phyloP scores from a whole-genome alignment of 306 rosid genomes.

The Ceratonia siliqua region DNA sequence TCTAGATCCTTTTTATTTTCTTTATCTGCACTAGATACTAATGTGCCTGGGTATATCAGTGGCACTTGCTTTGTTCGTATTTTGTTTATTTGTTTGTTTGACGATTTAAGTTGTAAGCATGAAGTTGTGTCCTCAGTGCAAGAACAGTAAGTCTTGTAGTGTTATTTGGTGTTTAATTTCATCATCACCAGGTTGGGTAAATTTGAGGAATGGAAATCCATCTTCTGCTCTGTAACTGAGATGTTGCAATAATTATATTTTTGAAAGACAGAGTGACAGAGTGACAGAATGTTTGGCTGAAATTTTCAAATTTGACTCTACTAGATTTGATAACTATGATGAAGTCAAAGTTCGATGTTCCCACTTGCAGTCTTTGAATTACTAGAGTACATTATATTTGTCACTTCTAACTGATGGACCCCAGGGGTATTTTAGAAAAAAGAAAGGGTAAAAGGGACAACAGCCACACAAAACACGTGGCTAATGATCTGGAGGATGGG shows the following conservation, averaged over 20 bases:
- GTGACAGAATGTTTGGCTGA: neutral
- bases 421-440: too few relatives aligned
- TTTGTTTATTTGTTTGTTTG: neutral
- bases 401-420: neutral
- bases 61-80: neutral
- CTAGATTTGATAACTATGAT: neutral
- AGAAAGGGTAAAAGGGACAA: too few relatives aligned
- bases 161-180: neutral
- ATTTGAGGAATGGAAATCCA: constrained; percentile 1
- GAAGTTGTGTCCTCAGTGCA: neutral
- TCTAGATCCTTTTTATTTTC: neutral
- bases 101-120: neutral
- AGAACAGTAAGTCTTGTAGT: neutral
- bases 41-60: neutral
- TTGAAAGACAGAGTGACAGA: neutral
- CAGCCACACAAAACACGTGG: too few relatives aligned
- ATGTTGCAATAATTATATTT: neutral
- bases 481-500: too few relatives aligned
- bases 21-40: neutral
- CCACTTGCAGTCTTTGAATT: constrained; percentile 1
- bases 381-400: neutral
- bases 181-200: neutral
- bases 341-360: neutral
- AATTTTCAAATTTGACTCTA: neutral
- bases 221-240: neutral